Conservation (phyloP, 2,329 filamentous ascomycete species). For the Aspergillus uvarum region DNA sequence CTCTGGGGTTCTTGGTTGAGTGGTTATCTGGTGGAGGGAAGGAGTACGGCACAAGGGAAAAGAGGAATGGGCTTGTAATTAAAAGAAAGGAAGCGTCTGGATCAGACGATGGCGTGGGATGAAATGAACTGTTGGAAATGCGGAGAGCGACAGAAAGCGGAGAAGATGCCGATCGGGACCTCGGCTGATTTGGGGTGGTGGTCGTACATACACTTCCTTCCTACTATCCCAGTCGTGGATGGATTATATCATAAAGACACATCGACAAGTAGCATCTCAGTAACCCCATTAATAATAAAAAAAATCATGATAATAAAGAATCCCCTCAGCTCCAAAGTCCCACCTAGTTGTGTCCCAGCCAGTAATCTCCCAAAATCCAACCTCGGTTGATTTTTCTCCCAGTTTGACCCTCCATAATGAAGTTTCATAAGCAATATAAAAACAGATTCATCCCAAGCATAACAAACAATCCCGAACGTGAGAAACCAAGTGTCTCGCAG, state of each 20-base stretch:
- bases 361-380: neutral
- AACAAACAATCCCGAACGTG: neutral
- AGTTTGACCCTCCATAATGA: neutral
- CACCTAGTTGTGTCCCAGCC: neutral
- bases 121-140: neutral
- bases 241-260: neutral
- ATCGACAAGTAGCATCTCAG: no score
- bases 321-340: neutral
- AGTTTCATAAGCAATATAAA: neutral
- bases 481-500: no score
- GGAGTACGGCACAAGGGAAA: no score
- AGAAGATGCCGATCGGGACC: constrained; percentile 34
- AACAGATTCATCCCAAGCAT: neutral
- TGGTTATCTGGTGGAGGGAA: neutral
- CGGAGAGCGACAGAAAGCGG: constrained; percentile 26
- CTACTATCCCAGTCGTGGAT: neutral
- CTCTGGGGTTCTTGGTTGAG: neutral
- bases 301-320: neutral
- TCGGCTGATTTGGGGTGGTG: constrained; percentile 18
- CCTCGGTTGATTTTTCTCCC: neutral
- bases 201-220: no score
- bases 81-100: constrained; percentile 1
- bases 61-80: neutral
- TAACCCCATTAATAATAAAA: neutral
- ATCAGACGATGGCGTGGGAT: neutral